These are phyloP conservation scores for Diaporthe nobilis DNA, from an alignment of 2,329 filamentous ascomycete genomes.

Conservation along the genomic window DNA sequence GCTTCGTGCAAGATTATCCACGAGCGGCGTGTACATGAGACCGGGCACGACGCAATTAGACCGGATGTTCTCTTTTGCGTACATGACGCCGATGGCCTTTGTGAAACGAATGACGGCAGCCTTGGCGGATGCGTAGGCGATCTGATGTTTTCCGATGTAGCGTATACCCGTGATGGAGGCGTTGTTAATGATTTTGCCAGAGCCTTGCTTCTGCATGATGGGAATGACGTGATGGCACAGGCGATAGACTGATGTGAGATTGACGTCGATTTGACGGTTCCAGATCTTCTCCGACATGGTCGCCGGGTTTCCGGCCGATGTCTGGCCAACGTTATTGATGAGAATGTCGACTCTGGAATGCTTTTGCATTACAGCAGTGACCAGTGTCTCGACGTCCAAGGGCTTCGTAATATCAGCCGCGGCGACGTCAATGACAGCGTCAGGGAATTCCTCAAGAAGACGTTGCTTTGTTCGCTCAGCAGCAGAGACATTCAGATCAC, in stretches of 20 bases:
- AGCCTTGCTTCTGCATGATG: not conserved
- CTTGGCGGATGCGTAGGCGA: not conserved
- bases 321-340: slow-evolving; percentile 5
- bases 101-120: not conserved
- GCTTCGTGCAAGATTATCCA: not conserved
- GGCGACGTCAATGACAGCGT: not conserved
- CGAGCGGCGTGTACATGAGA: not conserved
- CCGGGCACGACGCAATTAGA: not conserved
- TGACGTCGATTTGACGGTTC: slow-evolving; percentile 1
- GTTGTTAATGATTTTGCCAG: not conserved
- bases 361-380: not conserved
- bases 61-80: not conserved
- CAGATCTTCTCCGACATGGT: slow-evolving; percentile 1
- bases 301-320: not conserved
- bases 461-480: not conserved
- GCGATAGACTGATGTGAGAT: not conserved
- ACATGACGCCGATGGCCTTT: not conserved
- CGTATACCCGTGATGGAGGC: not conserved
- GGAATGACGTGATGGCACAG: not conserved
- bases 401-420: not conserved
- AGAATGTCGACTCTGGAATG: not conserved
- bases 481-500: not conserved
- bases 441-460: not conserved
- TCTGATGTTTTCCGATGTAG: not conserved
- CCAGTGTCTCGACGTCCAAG: not conserved